Percentiles rank a stretch among this genome's conserved stretches.
Conservation (phyloP, 352 stramenopile species). For the Globisporangium splendens region DNA sequence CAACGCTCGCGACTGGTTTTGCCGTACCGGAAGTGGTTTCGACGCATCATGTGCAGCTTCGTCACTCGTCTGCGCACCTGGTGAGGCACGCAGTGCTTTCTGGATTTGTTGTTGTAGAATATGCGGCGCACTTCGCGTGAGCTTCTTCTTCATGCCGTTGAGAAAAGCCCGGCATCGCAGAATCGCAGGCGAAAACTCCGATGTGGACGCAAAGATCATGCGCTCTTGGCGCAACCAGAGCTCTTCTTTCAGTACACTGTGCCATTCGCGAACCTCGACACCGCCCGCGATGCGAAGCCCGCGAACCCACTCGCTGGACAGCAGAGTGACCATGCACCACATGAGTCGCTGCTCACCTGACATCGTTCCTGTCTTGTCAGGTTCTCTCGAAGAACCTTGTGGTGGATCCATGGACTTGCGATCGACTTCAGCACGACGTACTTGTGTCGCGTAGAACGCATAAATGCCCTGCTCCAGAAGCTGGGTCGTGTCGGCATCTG, state of each 20-base stretch:
- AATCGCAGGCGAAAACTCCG: slow-evolving; percentile 36
- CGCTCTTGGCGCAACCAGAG: slow-evolving; percentile 51
- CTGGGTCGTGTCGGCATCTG: slow-evolving; percentile 19
- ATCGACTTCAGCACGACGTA: slow-evolving; percentile 6
- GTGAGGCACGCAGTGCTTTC: not conserved
- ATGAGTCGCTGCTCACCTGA: slow-evolving; percentile 26
- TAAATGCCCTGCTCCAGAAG: slow-evolving; percentile 53
- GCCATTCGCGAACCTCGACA: slow-evolving; percentile 39
- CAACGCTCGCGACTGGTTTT: slow-evolving; percentile 3
- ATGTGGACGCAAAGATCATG: slow-evolving; percentile 47
- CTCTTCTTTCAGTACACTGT: slow-evolving; percentile 56
- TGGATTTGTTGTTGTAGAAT: slow-evolving; percentile 22
- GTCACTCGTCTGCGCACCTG: not conserved
- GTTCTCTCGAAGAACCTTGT: too few relatives aligned
- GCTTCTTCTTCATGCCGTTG: slow-evolving; percentile 50
- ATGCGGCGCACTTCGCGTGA: slow-evolving; percentile 21
- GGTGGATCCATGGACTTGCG: not conserved
- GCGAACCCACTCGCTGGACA: slow-evolving; percentile 45
- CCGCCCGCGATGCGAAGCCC: slow-evolving; percentile 32
- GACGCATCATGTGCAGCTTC: not conserved
- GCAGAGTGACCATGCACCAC: slow-evolving; percentile 52
- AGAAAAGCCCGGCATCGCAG: slow-evolving; percentile 48
- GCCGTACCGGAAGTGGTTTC: not conserved
- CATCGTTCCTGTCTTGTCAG: not conserved
- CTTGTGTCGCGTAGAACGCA: slow-evolving; percentile 26